Conservation (phyloP, 768 basidiomycete genomes). For the Boletus pseudopeckii region DNA sequence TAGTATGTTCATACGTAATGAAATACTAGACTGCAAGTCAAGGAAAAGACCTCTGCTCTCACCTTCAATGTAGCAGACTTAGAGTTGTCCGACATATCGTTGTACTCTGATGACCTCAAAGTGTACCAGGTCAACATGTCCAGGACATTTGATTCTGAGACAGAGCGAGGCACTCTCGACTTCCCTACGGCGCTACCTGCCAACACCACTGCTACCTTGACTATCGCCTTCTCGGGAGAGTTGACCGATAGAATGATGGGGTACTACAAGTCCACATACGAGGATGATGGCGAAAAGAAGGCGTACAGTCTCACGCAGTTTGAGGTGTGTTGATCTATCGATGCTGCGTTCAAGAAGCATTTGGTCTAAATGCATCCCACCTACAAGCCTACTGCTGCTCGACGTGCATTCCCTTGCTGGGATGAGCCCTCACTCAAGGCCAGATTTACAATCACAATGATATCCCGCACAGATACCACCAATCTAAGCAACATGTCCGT, state of each 20-base stretch:
- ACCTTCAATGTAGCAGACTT: constrained; percentile 66
- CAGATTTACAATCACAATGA: constrained; percentile 70
- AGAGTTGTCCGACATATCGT: constrained; percentile 50
- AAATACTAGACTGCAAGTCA: constrained; percentile 54
- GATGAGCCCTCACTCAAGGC: constrained; percentile 92
- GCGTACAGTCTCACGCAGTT: constrained; percentile 87
- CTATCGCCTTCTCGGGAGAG: constrained; percentile 63
- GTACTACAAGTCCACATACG: constrained; percentile 71
- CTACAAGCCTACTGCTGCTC: constrained; percentile 75
- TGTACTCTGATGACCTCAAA: constrained; percentile 55
- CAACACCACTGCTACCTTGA: constrained; percentile 67
- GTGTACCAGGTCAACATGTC: constrained; percentile 43
- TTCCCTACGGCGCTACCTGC: constrained; percentile 60
- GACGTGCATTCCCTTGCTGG: constrained; percentile 85
- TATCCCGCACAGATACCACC: constrained; percentile 72
- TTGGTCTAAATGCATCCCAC: constrained; percentile 1
- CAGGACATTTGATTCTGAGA: constrained; percentile 52
- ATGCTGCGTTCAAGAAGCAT: not conserved
- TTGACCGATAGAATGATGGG: constrained; percentile 76
- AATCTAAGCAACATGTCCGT: constrained; percentile 88
- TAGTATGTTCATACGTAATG: not conserved
- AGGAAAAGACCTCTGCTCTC: constrained; percentile 55
- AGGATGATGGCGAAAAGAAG: constrained; percentile 60
- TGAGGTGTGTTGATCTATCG: constrained; percentile 44
- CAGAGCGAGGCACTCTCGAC: constrained; percentile 62